A percentile compares a stretch with the other conserved stretches of the same genome.
phyloP scores from a whole-genome alignment of 2,329 filamentous ascomycete species.

The Talaromyces sp. region DNA sequence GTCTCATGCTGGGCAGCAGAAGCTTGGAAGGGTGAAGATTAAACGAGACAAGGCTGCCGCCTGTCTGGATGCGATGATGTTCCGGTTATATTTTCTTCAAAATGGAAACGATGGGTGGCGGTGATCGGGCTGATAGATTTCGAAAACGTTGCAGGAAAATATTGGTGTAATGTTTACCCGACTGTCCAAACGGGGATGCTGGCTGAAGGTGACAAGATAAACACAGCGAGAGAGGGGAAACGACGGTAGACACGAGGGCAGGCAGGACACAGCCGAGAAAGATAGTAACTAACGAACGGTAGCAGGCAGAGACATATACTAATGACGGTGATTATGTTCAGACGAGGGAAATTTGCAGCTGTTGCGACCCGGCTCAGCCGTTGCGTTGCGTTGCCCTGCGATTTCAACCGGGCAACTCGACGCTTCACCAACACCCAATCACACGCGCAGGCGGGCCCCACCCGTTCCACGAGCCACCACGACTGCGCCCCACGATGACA shows the following conservation, averaged over 20 bases:
- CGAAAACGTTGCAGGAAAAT: not conserved
- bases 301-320: not conserved
- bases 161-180: not conserved
- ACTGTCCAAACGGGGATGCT: not conserved
- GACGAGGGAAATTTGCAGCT: not conserved
- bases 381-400: not conserved
- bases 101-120: not conserved
- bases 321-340: not conserved
- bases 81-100: not conserved
- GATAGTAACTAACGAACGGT: not conserved
- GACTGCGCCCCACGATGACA: not conserved
- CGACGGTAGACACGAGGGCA: not conserved
- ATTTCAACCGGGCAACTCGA: not conserved
- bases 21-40: not conserved
- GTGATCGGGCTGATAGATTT: not conserved
- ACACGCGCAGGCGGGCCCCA: not conserved
- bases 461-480: not conserved
- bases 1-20: conserved; percentile 19
- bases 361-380: not conserved
- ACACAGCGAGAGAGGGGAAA: not conserved
- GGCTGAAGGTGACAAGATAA: not conserved
- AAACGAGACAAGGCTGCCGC: not conserved
- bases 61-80: not conserved
- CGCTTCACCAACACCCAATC: not conserved
- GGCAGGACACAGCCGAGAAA: not conserved